These are phyloP conservation scores for Kalanchoe fedtschenkoi DNA, from an alignment of 164 flowering plant genomes.

Conservation along the genomic window DNA sequence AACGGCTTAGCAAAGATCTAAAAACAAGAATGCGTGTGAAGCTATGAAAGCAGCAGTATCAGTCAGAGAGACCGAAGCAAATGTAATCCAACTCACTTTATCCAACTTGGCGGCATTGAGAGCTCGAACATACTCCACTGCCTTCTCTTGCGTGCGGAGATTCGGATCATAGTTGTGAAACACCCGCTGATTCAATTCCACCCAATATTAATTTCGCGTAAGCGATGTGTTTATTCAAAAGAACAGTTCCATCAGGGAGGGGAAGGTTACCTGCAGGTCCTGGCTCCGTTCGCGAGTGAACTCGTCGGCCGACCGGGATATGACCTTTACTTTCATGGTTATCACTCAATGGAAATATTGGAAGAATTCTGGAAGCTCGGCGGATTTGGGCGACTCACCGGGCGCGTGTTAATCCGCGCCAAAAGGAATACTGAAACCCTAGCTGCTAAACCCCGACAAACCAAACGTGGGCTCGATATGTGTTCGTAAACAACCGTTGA, in stretches of 20 bases:
- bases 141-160: constrained; percentile 70
- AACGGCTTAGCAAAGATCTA: constrained; percentile 93
- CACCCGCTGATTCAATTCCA: constrained; percentile 58
- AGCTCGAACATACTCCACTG: constrained; percentile 80
- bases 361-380: too few relatives aligned
- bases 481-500: too few relatives aligned
- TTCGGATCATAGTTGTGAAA: constrained; percentile 77
- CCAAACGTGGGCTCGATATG: too few relatives aligned
- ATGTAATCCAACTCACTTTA: constrained; percentile 37
- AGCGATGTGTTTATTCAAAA: neutral
- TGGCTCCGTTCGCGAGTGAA: constrained; percentile 90
- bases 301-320: constrained; percentile 75
- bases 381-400: too few relatives aligned
- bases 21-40: neutral
- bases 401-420: too few relatives aligned
- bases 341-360: too few relatives aligned
- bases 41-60: too few relatives aligned
- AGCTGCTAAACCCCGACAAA: too few relatives aligned
- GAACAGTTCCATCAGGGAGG: neutral
- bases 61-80: too few relatives aligned
- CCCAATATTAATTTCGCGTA: neutral
- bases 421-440: too few relatives aligned
- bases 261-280: constrained; percentile 63
- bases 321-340: constrained; percentile 64
- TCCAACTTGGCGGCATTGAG: constrained; percentile 86